Evolutionary conservation across 2,329 filamentous ascomycete species (phyloP), one percentile per base, ranked within the genome.

Genomic region (Tolypocladium sp.): DNA sequence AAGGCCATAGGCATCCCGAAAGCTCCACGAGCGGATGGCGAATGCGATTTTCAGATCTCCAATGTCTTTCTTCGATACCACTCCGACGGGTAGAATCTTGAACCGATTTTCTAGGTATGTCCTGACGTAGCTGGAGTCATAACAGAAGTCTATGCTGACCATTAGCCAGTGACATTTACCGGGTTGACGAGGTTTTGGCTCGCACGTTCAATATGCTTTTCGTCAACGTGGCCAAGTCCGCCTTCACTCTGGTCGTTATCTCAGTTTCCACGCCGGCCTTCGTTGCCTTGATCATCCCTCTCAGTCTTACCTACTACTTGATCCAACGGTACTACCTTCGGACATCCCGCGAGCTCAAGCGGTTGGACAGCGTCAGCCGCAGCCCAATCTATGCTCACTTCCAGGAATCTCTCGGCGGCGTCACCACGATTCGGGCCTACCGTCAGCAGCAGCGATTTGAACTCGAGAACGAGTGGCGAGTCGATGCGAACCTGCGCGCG

Each of bases 11-110:
- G 94, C 94, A 56, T 97, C 93, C 25, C 86, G 94, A 63, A 99
- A 97, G 77, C 82, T 99, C 59, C 94, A 99, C 72, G 94, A 97
- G 76, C 84, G 91, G 64, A 97, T 99, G 94, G 93, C 93, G 51
- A 94, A 89, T 68, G 92, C 94, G 22, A 97, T 97, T 67, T 99
- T 99, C 82, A 85, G 94, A 65, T 95, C 92, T 42, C 95, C 94
- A 58, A 99, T 99, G 94, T 94, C 87, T 67, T 99, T 99, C 77
- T 99, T 99, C 67, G 95, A 99, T 72, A 96, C 92, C 0, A 99
- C 94, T 2, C 94, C 94, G 3, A 89, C 92, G 63, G 94, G 94
- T n/a, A 87, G 95, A 59, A 97, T 99, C 68, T 79, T 99, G 61
- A 99, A 99, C 73, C 84, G 94, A 58, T 99, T 99, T 74, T 97